Evolutionary conservation across 75 land plant genomes (phyloP).

Genomic region (Pinus tabuliformis): DNA sequence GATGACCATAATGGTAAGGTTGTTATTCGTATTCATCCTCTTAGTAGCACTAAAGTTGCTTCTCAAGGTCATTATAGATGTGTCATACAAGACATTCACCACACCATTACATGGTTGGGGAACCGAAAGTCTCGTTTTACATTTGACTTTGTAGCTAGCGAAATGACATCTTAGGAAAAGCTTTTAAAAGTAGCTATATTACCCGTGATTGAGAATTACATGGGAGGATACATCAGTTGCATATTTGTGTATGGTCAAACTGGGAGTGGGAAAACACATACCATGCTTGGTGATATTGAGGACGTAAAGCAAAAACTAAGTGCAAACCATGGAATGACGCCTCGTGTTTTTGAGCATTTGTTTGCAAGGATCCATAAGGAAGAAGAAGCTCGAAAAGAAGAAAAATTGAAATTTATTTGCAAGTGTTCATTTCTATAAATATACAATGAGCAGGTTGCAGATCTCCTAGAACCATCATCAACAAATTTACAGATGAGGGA

Average conservation of each 20-base stretch:
- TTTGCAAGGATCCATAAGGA: too few relatives aligned
- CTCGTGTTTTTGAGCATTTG: too few relatives aligned
- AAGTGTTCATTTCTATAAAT: too few relatives aligned
- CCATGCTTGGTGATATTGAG: not conserved
- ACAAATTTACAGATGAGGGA: too few relatives aligned
- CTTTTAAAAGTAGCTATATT: slow-evolving; percentile 89
- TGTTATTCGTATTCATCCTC: slow-evolving; percentile 78
- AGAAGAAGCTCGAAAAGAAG: too few relatives aligned
- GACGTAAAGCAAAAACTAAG: slow-evolving; percentile 69
- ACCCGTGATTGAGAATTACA: slow-evolving; percentile 95
- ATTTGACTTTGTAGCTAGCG: slow-evolving; percentile 89
- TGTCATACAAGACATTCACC: slow-evolving; percentile 74
- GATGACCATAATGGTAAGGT: slow-evolving; percentile 92
- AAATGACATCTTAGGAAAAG: slow-evolving; percentile 76
- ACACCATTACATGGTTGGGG: slow-evolving; percentile 81
- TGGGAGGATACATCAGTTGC: slow-evolving; percentile 60
- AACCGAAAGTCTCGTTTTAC: slow-evolving; percentile 20
- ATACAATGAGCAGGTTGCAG: too few relatives aligned
- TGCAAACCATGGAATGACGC: slow-evolving; percentile 86
- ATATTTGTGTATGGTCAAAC: too few relatives aligned
- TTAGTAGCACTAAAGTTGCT: slow-evolving; percentile 27
- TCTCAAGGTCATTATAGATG: slow-evolving; percentile 45
- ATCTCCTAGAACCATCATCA: too few relatives aligned
- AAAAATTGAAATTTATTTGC: too few relatives aligned
- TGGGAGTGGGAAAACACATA: slow-evolving; percentile 71